Conservation (phyloP, 2,329 filamentous ascomycete species). For the Ceratocystis lukuohia region DNA sequence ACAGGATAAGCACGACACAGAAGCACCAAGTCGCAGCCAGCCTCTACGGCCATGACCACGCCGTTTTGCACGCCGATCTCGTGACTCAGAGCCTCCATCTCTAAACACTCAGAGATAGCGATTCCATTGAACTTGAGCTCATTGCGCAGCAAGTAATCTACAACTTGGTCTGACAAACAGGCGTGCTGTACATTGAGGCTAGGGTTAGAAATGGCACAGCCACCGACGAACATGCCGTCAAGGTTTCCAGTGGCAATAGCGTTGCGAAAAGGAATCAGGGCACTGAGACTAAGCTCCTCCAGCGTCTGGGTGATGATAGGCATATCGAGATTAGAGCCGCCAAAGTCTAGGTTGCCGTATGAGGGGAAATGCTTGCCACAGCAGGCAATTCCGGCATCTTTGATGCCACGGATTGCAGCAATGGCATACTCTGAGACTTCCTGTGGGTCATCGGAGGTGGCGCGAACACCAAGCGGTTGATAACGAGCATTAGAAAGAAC, state of each 20-base stretch:
- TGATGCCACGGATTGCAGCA: slow-evolving; percentile 82
- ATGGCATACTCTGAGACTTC: slow-evolving; percentile 89
- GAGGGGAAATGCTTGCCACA: slow-evolving; percentile 96
- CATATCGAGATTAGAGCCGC: slow-evolving; percentile 80
- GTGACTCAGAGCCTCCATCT: slow-evolving; percentile 91
- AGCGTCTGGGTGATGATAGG: slow-evolving; percentile 91
- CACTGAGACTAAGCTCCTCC: slow-evolving; percentile 83
- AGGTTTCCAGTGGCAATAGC: slow-evolving; percentile 69
- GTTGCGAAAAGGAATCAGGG: slow-evolving; percentile 80
- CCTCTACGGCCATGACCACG: slow-evolving; percentile 93
- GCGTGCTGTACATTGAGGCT: slow-evolving; percentile 94
- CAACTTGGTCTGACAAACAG: slow-evolving; percentile 82
- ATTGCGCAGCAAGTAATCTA: slow-evolving; percentile 75
- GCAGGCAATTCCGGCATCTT: slow-evolving; percentile 75
- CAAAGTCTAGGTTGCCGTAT: slow-evolving; percentile 87
- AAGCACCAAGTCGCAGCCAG: slow-evolving; percentile 82
- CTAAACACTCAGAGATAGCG: slow-evolving; percentile 85
- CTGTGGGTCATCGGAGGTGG: slow-evolving; percentile 83
- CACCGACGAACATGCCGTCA: slow-evolving; percentile 91
- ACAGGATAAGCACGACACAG: slow-evolving; percentile 78
- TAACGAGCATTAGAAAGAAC: slow-evolving; percentile 87
- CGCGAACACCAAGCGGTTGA: slow-evolving; percentile 79
- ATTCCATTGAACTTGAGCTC: slow-evolving; percentile 85
- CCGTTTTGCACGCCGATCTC: slow-evolving; percentile 96
- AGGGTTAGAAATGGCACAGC: slow-evolving; percentile 80